Evolutionary conservation across 2,329 filamentous ascomycete genomes (phyloP), one percentile per base, ranked within the genome.

Genomic region (Westerdykella sp.): DNA sequence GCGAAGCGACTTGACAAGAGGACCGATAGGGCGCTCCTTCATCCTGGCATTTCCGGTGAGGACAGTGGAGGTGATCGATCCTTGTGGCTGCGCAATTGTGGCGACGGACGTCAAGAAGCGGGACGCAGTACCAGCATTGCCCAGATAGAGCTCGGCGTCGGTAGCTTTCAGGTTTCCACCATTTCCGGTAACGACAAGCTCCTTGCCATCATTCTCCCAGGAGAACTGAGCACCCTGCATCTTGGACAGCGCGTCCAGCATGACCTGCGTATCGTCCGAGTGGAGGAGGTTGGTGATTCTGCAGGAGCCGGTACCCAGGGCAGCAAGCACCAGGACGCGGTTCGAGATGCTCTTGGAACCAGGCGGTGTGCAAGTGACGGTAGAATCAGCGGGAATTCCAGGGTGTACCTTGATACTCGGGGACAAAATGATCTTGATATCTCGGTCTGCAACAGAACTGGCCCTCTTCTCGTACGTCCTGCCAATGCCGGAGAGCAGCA

Each of bases 301-400:
- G 62, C 90, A 96, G 21, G 83, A 81, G 14, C 93, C 93, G 43
- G 80, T 79, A 28, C 90, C 89, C 25, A 98, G 81, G 11, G 93
- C 93, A 36, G 93, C 93, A 40, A 98, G 77, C n/a, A 98, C 81
- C 32, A 98, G 78, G 28, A 94, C 91, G 36, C 93, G 81, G 68
- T 98, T 98, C 1, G 93, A 98, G 45, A 98, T 89, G 67, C 90
- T 96, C 73, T 98, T 98, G 15, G 93, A 97, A 37, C 93, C 93
- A 1, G 93, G 93, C 16, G 93, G 93, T 3, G 81, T 86, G 55
- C 95, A 90, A 30, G 82, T 82, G 31, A 90, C 81, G 23, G 81
- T 75, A 10, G 87, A 73, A 16, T 72, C 71, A 28, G 74, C 68
- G 2, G 85, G 78, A 2, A 95, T 77, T 5, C 86, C 84, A 0